Evolutionary conservation across 1,284 basidiomycete genomes (phyloP).

Genomic region (Ganoderma leucocontextum): DNA sequence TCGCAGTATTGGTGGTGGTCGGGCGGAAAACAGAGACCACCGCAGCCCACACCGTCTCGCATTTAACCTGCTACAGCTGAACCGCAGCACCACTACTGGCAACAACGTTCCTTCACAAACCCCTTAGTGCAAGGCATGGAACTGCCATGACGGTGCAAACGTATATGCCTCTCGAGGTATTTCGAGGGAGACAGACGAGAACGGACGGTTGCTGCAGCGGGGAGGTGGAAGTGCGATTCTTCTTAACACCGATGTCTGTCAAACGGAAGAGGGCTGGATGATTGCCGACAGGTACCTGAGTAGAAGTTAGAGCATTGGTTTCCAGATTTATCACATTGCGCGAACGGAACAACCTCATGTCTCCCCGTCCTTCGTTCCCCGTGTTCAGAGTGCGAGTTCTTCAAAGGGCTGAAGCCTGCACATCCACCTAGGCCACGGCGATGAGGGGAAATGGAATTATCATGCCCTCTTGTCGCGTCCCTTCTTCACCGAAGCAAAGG

Average conservation of each 20-base stretch:
- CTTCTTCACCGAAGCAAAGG: not conserved
- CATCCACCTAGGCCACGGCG: not conserved
- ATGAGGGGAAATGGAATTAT: not conserved
- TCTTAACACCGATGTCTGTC: not conserved
- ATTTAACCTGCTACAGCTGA: not conserved
- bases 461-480: not conserved
- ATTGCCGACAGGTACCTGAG: not conserved
- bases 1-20: not conserved
- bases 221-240: not conserved
- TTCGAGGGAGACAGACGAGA: not conserved
- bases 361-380: not conserved
- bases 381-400: too few species aligned
- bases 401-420: not conserved
- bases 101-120: not conserved
- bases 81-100: not conserved
- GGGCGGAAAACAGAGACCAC: not conserved
- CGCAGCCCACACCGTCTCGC: not conserved
- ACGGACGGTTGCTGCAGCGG: not conserved
- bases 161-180: not conserved
- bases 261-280: not conserved
- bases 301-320: not conserved
- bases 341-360: not conserved
- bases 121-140: not conserved
- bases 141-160: not conserved
- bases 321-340: not conserved